These are phyloP conservation scores for Dendrobium nobile DNA, from an alignment of 106 monocot genomes.

Conservation along the genomic window DNA sequence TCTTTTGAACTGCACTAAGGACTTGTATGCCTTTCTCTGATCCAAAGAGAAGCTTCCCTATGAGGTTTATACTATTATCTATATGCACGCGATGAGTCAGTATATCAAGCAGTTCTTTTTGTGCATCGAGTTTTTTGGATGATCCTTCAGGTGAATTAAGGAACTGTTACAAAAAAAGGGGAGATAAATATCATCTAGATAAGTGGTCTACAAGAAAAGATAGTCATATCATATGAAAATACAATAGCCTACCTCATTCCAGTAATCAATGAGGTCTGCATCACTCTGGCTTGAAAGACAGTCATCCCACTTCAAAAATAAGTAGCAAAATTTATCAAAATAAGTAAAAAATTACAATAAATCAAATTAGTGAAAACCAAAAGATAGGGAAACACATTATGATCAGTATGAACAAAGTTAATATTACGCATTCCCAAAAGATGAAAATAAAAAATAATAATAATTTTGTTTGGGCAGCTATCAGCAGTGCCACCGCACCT, in stretches of 20 bases:
- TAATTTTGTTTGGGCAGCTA: too few relatives aligned
- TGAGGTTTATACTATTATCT: slow-evolving; percentile 68
- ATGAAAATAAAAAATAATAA: too few relatives aligned
- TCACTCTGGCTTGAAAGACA: slow-evolving; percentile 41
- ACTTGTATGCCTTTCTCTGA: slow-evolving; percentile 33
- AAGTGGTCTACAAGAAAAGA: too few relatives aligned
- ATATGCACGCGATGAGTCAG: slow-evolving; percentile 74
- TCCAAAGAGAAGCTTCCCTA: slow-evolving; percentile 86
- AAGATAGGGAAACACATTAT: too few relatives aligned
- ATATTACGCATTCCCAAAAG: too few relatives aligned
- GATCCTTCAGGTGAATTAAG: slow-evolving; percentile 45
- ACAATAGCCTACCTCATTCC: slow-evolving; percentile 57
- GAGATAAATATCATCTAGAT: too few relatives aligned
- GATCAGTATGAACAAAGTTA: slow-evolving; percentile 8
- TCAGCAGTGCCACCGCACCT: too few relatives aligned
- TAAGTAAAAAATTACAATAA: too few relatives aligned
- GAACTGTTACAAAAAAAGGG: slow-evolving; percentile 23
- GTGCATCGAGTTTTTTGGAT: slow-evolving; percentile 46
- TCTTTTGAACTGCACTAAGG: slow-evolving; percentile 42
- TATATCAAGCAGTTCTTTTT: slow-evolving; percentile 48
- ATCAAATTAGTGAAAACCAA: too few relatives aligned
- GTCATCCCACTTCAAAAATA: too few relatives aligned
- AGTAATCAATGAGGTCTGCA: slow-evolving; percentile 82
- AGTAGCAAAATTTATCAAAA: too few relatives aligned
- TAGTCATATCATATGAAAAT: too few relatives aligned